A percentile compares a stretch with the other conserved stretches of the same genome.
These are phyloP conservation scores for Shiraia sp. DNA, from an alignment of 2,329 filamentous ascomycete species.

Conservation along the genomic window DNA sequence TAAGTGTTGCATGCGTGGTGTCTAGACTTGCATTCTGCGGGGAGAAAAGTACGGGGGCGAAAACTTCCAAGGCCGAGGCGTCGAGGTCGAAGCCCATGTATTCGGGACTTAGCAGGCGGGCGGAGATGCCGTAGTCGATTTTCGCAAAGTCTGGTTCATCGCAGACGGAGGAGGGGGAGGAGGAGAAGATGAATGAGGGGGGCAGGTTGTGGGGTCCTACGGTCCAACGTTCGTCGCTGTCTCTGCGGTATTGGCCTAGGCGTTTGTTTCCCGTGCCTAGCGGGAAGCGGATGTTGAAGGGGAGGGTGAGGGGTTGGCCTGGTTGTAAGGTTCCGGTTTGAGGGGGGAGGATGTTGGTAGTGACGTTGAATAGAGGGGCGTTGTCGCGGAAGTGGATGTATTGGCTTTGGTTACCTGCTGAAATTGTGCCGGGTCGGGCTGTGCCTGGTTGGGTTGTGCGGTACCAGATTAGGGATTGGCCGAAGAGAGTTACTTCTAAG, in stretches of 20 bases:
- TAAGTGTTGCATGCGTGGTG: neutral
- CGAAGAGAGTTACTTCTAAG: constrained; percentile 27
- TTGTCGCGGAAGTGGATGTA: constrained; percentile 31
- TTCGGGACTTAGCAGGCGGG: constrained; percentile 18
- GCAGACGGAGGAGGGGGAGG: neutral
- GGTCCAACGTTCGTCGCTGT: constrained; percentile 15
- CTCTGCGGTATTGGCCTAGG: constrained; percentile 18
- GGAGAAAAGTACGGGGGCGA: constrained; percentile 20
- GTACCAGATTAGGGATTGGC: constrained; percentile 24
- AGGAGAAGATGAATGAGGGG: constrained; percentile 20
- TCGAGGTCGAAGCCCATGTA: constrained; percentile 3
- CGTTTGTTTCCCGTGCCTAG: constrained; percentile 18
- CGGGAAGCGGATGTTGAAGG: constrained; percentile 25
- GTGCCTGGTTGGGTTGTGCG: constrained; percentile 5
- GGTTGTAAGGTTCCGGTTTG: constrained; percentile 4
- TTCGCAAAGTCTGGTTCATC: constrained; percentile 14
- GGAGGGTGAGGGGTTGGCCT: constrained; percentile 19
- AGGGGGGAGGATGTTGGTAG: constrained; percentile 15
- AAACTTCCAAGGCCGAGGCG: constrained; percentile 13
- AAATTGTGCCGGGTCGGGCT: neutral
- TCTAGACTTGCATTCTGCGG: constrained; percentile 14
- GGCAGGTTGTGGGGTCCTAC: constrained; percentile 24
- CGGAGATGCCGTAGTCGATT: constrained; percentile 25
- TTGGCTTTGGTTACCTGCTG: neutral
- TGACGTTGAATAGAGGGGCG: constrained; percentile 23